Percentiles rank a stretch among this genome's conserved stretches.
These are phyloP conservation scores for Trichoderma parareesei DNA, from an alignment of 495 filamentous ascomycete genomes.

Conservation along the genomic window DNA sequence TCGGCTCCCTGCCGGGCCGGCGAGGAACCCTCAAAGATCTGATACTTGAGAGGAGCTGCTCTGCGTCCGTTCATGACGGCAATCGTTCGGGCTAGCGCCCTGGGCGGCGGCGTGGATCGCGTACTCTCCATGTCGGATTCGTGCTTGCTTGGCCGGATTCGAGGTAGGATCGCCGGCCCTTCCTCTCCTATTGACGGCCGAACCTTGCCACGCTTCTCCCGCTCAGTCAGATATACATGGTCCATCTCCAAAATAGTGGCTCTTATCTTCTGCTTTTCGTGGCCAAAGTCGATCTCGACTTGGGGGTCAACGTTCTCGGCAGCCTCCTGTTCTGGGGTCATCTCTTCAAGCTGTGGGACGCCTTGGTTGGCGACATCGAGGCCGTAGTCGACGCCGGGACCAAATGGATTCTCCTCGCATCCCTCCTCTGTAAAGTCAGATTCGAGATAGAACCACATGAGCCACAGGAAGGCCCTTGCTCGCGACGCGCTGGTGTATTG, in stretches of 20 bases:
- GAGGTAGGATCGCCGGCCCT: conserved; percentile 47
- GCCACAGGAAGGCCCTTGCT: conserved; percentile 86
- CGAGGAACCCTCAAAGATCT: conserved; percentile 44
- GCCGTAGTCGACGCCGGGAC: conserved; percentile 60
- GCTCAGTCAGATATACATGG: conserved; percentile 40
- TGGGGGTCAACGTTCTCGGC: conserved; percentile 85
- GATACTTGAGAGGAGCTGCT: conserved; percentile 40
- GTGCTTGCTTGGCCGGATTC: conserved; percentile 47
- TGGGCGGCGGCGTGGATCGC: conserved; percentile 49
- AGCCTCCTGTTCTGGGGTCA: conserved; percentile 69
- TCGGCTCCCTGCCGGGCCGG: conserved; percentile 35
- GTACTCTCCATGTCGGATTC: conserved; percentile 52
- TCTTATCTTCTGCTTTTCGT: conserved; percentile 72
- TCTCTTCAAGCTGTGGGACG: conserved; percentile 68
- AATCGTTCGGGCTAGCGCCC: conserved; percentile 35
- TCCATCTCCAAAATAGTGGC: conserved; percentile 59
- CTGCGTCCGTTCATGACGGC: conserved; percentile 29
- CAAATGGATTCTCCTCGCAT: conserved; percentile 83
- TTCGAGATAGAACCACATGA: conserved; percentile 99
- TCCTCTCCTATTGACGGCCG: conserved; percentile 34
- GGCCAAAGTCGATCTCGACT: conserved; percentile 80
- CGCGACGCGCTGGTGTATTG: conserved; percentile 75
- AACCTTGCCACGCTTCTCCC: conserved; percentile 33
- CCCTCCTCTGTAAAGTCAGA: conserved; percentile 82
- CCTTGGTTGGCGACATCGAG: conserved; percentile 60